Evolutionary conservation across 1,284 basidiomycete species (phyloP), one percentile per base, ranked within the genome.

Genomic region (Irpex rosettiformis): DNA sequence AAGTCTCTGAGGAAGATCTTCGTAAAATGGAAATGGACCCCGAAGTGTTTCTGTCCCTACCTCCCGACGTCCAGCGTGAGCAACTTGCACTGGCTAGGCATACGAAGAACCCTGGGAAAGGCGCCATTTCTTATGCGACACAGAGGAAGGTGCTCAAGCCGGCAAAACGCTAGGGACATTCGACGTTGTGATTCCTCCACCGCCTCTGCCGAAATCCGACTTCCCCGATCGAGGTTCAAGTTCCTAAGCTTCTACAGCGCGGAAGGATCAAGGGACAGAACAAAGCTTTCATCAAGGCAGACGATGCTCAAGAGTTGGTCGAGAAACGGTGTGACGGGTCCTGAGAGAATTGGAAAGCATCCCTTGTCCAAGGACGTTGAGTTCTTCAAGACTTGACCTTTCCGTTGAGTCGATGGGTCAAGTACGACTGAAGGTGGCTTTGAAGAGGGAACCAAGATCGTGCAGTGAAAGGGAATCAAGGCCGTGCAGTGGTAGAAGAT

Each of bases 401-500:
- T 86, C 53, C 82, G 83, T 63, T 85, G 82, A 60, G 79, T 89
- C 48, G 85, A 86, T 64, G 69, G 76, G 2, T 63, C 66, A 40
- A 65, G 67, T 54, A 79, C 77, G 57, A 79, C 80, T 3, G 83
- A 90, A 65, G 78, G 77, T 13, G 88, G 89, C 0, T 70, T 91
- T 48, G 86, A 89, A 70, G 82, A 81, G 61, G 88, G 85, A 37
- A 71, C 88, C 2, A 80, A 80, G 27, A 81, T 92, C 22, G 76
- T 93, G 75, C 85, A 81, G 67, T 94, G 89, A n/a, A 82, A 81
- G 61, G 88, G 85, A 37, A 71, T 88, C 2, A 80, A 80, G 27
- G 81, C 92, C 22, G 76, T 93, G 75, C 85, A 81, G 67, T 94
- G 89, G 85, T 94, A 93, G 92, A 68, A 84, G 54, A 78, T 90